Base-by-base conservation (phyloP, 495 filamentous ascomycete species). In the Tuber indicum region DNA sequence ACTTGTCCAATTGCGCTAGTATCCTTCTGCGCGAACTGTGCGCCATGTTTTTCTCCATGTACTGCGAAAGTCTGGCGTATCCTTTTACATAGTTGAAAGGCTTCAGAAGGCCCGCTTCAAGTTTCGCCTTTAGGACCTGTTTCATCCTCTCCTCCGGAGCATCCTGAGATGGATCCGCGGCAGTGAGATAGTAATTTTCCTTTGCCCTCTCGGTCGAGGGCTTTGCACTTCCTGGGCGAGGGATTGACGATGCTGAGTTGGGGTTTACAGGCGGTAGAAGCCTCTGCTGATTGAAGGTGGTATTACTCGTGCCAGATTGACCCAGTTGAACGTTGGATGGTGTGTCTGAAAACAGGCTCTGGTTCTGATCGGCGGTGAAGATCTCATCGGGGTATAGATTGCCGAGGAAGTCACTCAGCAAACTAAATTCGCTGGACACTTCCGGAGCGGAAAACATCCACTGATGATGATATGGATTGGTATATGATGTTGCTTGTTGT, bases 81-180 rank as follows among this genome's bases (percentile, higher is more conserved):
- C 96, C 96, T 81, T 97, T 96, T 78, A 97, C 92, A 84, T 99
- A 98, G 84, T 97, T 98, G 87, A 98, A 99, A 14, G 96, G 96
- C 82, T 94, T 94, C 78, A 99, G 86, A 79, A 99, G 87, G 7
- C 96, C 96, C 3, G 96, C 96, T 81, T 97, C 94, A 82, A 95
- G 94, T 84, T 99, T 99, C 70, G 96, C 96, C 84, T 92, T 91
- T 74, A 99, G 89, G 1, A 99, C 91, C 80, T 94, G 93, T 84
- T 96, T 92, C 93, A 98, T 96, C 75, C 96, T 91, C 83, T 97
- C 92, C 84, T 97, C 94, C 42, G 96, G 94, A 23, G 91, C 90
- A 83, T 96, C 93, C 77, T 93, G 94, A 49, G 96, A 96, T 19
- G 96, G 96, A 83, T 99, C 96, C 44, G 96, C 96, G 17, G 96